Conservation (phyloP, 164 flowering plant genomes). For the Hamamelis virginiana region DNA sequence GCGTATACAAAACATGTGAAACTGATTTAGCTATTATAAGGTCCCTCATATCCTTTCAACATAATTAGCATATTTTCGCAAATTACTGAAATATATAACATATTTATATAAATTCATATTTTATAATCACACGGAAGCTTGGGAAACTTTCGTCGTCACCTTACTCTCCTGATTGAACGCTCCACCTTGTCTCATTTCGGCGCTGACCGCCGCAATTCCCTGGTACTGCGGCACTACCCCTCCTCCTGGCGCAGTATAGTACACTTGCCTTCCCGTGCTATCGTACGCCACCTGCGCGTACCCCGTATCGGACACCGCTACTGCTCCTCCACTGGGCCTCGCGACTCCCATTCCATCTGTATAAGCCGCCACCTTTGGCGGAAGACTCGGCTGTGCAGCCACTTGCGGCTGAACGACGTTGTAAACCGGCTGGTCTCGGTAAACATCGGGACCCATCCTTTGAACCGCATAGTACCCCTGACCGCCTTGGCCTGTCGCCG, state of each 20-base stretch:
- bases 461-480: slow-evolving; percentile 46
- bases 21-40: too few relatives aligned
- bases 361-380: slow-evolving; percentile 5
- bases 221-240: slow-evolving; percentile 34
- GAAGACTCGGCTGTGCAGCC: slow-evolving; percentile 7
- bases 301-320: slow-evolving; percentile 21
- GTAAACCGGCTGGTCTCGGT: slow-evolving; percentile 50
- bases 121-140: slow-evolving; percentile 27
- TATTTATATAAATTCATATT: neutral
- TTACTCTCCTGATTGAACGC: slow-evolving; percentile 32
- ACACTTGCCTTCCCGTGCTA: slow-evolving; percentile 61
- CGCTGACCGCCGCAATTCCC: slow-evolving; percentile 26
- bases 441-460: slow-evolving; percentile 33
- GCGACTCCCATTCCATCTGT: slow-evolving; percentile 14
- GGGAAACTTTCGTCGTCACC: slow-evolving; percentile 30
- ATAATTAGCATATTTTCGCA: too few relatives aligned
- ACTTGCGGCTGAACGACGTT: slow-evolving; percentile 22
- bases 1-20: too few relatives aligned
- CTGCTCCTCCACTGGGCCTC: slow-evolving; percentile 12
- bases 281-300: slow-evolving; percentile 67
- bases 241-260: slow-evolving; percentile 47
- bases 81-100: neutral
- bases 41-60: too few relatives aligned
- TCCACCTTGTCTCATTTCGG: slow-evolving; percentile 28
- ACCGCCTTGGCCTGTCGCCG: slow-evolving; percentile 21